phyloP scores from a whole-genome alignment of 352 stramenopile species.

The Globisporangium perplexum region DNA sequence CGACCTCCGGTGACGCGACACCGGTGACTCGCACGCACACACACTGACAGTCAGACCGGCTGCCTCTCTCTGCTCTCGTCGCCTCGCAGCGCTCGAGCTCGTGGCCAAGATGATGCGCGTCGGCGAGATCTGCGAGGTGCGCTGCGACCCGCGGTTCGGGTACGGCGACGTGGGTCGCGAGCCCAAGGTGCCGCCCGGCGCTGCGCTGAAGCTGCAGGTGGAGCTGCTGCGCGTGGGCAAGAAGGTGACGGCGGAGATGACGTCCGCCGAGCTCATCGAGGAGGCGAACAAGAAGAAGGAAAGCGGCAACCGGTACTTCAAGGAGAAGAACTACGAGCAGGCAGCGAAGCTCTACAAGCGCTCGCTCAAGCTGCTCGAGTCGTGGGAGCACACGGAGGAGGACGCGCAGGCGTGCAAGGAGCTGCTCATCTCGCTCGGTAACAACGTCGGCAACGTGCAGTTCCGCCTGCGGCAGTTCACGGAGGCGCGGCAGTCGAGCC shows the following conservation, averaged over 20 bases:
- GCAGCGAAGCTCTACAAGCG: slow-evolving; percentile 81
- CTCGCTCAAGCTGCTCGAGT: slow-evolving; percentile 74
- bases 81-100: slow-evolving; percentile 52
- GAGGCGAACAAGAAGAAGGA: slow-evolving; percentile 83
- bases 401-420: slow-evolving; percentile 57
- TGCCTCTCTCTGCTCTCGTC: too few relatives aligned
- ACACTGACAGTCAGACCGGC: too few relatives aligned
- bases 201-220: slow-evolving; percentile 47
- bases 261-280: slow-evolving; percentile 58
- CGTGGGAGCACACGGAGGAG: slow-evolving; percentile 57
- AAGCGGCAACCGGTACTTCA: slow-evolving; percentile 77
- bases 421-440: slow-evolving; percentile 67
- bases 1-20: too few relatives aligned
- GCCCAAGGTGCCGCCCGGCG: slow-evolving; percentile 38
- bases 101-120: slow-evolving; percentile 76
- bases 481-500: slow-evolving; percentile 67
- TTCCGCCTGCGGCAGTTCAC: slow-evolving; percentile 68
- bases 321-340: slow-evolving; percentile 80
- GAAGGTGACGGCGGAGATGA: slow-evolving; percentile 66
- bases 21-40: too few relatives aligned
- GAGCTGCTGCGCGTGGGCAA: slow-evolving; percentile 62
- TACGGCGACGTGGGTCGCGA: slow-evolving; percentile 64
- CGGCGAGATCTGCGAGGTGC: slow-evolving; percentile 66
- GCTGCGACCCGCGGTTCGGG: slow-evolving; percentile 64
- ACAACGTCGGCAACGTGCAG: slow-evolving; percentile 84